Evolutionary conservation across 2,329 filamentous ascomycete genomes (phyloP).

Genomic region (Ceratocystis papillata): DNA sequence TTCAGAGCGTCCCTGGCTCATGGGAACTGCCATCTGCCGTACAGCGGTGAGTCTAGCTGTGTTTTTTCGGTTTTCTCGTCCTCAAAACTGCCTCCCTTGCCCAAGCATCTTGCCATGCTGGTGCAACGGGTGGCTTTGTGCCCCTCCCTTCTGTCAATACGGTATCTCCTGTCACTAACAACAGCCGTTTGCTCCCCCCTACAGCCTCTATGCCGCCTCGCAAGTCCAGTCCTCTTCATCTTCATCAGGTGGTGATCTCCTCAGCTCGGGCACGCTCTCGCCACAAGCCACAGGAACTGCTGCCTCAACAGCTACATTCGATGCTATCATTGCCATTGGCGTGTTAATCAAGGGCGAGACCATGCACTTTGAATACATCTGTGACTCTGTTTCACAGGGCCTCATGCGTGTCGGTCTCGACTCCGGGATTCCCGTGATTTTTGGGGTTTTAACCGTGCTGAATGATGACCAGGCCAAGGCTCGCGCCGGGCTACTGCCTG

Average conservation of each 20-base stretch:
- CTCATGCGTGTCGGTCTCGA: slow-evolving; percentile 93
- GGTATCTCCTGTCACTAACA: background rate
- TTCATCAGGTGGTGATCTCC: slow-evolving; percentile 62
- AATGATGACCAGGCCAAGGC: slow-evolving; percentile 78
- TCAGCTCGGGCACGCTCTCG: slow-evolving; percentile 54
- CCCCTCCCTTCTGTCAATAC: background rate
- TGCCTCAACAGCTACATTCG: slow-evolving; percentile 56
- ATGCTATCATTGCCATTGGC: slow-evolving; percentile 89
- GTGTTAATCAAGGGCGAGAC: slow-evolving; percentile 97
- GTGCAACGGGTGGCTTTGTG: background rate
- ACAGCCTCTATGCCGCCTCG: slow-evolving; percentile 70
- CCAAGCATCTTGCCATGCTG: background rate
- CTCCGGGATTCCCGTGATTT: slow-evolving; percentile 76
- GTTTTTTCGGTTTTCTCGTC: background rate
- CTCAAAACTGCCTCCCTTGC: background rate
- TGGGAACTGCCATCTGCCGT: slow-evolving; percentile 92
- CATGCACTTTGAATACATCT: slow-evolving; percentile 99
- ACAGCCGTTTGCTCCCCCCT: background rate
- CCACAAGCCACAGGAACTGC: slow-evolving; percentile 35
- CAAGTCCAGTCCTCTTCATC: slow-evolving; percentile 66
- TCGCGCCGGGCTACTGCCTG: slow-evolving; percentile 67
- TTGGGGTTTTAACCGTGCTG: slow-evolving; percentile 82
- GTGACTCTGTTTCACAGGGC: slow-evolving; percentile 79
- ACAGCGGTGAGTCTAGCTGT: slow-evolving; percentile 51
- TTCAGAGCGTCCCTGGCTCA: slow-evolving; percentile 82